phyloP scores from a whole-genome alignment of 2,329 filamentous ascomycete genomes.

The Pseudopyricularia cyperi region DNA sequence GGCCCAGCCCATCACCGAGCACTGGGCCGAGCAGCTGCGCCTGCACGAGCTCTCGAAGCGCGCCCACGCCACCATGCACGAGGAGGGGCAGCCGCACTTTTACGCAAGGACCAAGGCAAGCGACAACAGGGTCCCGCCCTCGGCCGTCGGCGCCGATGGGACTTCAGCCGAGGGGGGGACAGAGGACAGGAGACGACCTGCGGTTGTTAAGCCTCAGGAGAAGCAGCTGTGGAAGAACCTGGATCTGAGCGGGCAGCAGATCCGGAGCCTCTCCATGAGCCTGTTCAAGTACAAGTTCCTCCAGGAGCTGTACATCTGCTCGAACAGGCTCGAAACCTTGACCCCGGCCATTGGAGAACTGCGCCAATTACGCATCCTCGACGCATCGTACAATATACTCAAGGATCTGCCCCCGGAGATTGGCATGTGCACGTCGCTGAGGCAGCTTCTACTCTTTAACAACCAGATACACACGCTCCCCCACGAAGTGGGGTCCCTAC shows the following conservation, averaged over 20 bases:
- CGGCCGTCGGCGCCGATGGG: neutral
- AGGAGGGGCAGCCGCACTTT: slow-evolving; percentile 51
- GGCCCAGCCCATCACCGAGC: slow-evolving; percentile 43
- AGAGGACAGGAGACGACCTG: slow-evolving; percentile 43
- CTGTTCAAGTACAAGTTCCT: slow-evolving; percentile 85
- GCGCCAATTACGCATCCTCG: slow-evolving; percentile 68
- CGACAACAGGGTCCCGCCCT: slow-evolving; percentile 44
- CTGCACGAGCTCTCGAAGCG: slow-evolving; percentile 65
- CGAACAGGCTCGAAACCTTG: slow-evolving; percentile 76
- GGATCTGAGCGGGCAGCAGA: slow-evolving; percentile 90
- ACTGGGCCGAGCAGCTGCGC: slow-evolving; percentile 82
- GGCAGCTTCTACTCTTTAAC: slow-evolving; percentile 76
- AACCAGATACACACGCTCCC: slow-evolving; percentile 77
- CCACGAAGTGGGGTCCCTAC: slow-evolving; percentile 76
- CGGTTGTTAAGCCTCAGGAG: slow-evolving; percentile 48
- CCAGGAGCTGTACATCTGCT: slow-evolving; percentile 83
- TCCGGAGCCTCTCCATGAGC: slow-evolving; percentile 66
- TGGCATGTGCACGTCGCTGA: slow-evolving; percentile 91
- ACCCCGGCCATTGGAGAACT: slow-evolving; percentile 72
- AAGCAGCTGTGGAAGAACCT: slow-evolving; percentile 84
- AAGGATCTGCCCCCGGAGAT: slow-evolving; percentile 75
- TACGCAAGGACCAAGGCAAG: slow-evolving; percentile 61
- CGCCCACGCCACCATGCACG: slow-evolving; percentile 58
- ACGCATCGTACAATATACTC: slow-evolving; percentile 81
- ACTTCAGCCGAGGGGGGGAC: slow-evolving; percentile 33